A percentile compares a stretch with the other conserved stretches of the same genome.
These are phyloP conservation scores for Plantago elongata DNA, from an alignment of 257 asterid genomes.

Conservation along the genomic window DNA sequence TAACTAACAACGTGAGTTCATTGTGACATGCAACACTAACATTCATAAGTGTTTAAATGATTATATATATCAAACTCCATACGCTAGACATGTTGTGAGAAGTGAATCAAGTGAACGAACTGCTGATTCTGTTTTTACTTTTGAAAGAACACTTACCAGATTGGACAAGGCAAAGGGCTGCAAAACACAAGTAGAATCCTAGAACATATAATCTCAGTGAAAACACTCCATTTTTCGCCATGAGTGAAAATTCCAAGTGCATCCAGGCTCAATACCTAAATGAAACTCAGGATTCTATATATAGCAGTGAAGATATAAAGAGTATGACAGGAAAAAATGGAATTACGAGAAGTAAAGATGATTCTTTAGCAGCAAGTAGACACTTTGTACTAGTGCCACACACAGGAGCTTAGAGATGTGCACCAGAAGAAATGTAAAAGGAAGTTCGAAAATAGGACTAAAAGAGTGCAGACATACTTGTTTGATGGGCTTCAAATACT, in stretches of 20 bases:
- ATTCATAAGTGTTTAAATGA: too few species aligned
- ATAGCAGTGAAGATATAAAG: neutral
- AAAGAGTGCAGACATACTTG: slow-evolving; percentile 19
- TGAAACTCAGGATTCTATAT: slow-evolving; percentile 8
- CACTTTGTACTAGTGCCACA: slow-evolving; percentile 28
- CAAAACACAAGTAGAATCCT: slow-evolving; percentile 31
- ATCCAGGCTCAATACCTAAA: slow-evolving; percentile 1
- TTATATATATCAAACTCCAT: too few species aligned
- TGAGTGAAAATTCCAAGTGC: slow-evolving; percentile 6
- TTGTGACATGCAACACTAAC: neutral
- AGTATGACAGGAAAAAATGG: neutral
- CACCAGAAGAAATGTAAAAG: slow-evolving; percentile 46
- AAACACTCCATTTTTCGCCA: slow-evolving; percentile 32
- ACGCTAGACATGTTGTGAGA: too few species aligned
- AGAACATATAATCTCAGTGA: slow-evolving; percentile 18
- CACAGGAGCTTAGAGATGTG: slow-evolving; percentile 33
- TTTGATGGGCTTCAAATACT: slow-evolving; percentile 13
- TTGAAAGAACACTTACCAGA: slow-evolving; percentile 32
- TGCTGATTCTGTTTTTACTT: too few species aligned
- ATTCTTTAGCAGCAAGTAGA: slow-evolving; percentile 37
- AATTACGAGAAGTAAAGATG: slow-evolving; percentile 23
- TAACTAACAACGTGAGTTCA: neutral
- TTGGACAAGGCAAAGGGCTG: slow-evolving; percentile 30
- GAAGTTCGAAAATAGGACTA: slow-evolving; percentile 1
- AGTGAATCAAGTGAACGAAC: neutral